phyloP scores from a whole-genome alignment of 257 asterid species.

The Solanum commersonii region DNA sequence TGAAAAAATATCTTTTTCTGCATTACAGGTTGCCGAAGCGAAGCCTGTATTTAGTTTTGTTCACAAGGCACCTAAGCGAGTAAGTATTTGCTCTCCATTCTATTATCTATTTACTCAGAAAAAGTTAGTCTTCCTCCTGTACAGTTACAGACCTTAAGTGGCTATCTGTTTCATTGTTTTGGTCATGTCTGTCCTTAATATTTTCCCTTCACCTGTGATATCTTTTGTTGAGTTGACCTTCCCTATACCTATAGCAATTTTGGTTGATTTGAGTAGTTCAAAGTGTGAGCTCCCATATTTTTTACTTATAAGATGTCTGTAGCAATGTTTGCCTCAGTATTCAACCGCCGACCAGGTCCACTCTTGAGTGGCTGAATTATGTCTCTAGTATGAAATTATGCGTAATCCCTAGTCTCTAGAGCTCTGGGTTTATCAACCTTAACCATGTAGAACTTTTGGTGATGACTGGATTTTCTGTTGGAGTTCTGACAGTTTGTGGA shows the following conservation, averaged over 20 bases:
- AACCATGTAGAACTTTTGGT: neutral
- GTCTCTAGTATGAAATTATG: neutral
- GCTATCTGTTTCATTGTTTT: neutral
- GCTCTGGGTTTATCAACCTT: neutral
- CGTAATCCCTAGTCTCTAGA: neutral
- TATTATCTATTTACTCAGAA: neutral
- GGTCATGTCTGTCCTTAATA: neutral
- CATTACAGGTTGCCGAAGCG: slow-evolving; percentile 50
- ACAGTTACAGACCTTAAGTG: neutral
- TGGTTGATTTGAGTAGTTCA: neutral
- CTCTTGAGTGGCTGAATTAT: neutral
- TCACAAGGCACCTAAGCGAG: slow-evolving; percentile 77
- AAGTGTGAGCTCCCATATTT: neutral
- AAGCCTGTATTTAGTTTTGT: slow-evolving; percentile 50
- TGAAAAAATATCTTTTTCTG: slow-evolving; percentile 1
- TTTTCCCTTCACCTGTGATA: neutral
- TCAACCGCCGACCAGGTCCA: neutral
- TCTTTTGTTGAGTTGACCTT: neutral
- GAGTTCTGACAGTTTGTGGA: neutral
- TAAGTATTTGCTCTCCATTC: slow-evolving; percentile 13
- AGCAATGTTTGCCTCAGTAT: neutral
- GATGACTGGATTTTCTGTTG: neutral
- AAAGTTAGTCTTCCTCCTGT: neutral
- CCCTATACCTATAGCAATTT: neutral
- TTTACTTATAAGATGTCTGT: neutral